Evolutionary conservation across 2,329 filamentous ascomycete species (phyloP).

Genomic region (Phaeomoniella chlamydospora): DNA sequence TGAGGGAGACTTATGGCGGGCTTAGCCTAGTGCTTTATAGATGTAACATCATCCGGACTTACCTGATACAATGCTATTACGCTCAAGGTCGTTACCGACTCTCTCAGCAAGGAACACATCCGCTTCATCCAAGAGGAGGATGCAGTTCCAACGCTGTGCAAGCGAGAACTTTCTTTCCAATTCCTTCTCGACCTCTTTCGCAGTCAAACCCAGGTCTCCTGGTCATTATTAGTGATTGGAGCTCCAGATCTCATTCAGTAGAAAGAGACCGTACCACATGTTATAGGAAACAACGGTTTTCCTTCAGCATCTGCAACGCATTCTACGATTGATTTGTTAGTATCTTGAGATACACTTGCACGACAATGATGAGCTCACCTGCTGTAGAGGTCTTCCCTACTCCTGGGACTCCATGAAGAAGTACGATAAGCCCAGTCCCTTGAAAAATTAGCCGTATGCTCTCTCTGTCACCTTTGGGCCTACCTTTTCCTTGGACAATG

Average conservation of each 20-base stretch:
- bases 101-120: constrained; percentile 38
- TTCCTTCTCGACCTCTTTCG: constrained; percentile 30
- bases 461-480: constrained; percentile 17
- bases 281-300: constrained; percentile 21
- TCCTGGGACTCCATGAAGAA: constrained; percentile 3
- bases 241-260: background rate
- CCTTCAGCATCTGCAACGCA: constrained; percentile 21
- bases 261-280: background rate
- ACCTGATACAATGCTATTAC: constrained; percentile 18
- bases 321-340: constrained; percentile 7
- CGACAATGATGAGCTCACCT: background rate
- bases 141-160: constrained; percentile 35
- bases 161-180: constrained; percentile 33
- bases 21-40: background rate
- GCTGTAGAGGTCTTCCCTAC: constrained; percentile 4
- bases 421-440: constrained; percentile 1
- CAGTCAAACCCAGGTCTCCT: constrained; percentile 29
- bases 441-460: constrained; percentile 1
- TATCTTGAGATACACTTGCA: background rate
- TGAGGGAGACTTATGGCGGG: background rate
- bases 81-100: constrained; percentile 27
- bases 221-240: background rate
- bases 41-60: background rate
- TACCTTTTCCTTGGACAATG: constrained; percentile 18
- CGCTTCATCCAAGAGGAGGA: constrained; percentile 38